Percentiles rank a stretch among this genome's conserved stretches.
phyloP scores from a whole-genome alignment of 805 yeast genomes.

The Teunomyces stri region DNA sequence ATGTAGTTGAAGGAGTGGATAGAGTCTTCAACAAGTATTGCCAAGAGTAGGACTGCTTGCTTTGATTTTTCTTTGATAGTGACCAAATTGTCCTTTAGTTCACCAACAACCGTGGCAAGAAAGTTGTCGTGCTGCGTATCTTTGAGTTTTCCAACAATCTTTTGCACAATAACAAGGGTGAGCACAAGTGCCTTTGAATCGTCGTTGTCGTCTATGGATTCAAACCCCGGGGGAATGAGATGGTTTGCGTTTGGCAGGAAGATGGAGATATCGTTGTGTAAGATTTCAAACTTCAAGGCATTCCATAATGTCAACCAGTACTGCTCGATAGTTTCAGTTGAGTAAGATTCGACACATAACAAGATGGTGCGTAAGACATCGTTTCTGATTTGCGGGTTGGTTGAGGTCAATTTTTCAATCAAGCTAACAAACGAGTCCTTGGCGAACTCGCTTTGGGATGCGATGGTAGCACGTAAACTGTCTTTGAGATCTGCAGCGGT shows the following conservation, averaged over 20 bases:
- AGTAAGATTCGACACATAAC: conserved; percentile 54
- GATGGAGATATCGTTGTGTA: conserved; percentile 60
- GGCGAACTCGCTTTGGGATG: conserved; percentile 62
- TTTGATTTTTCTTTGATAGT: conserved; percentile 53
- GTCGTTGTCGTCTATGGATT: conserved; percentile 30
- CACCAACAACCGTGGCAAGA: conserved; percentile 37
- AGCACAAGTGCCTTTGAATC: conserved; percentile 35
- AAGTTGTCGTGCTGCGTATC: conserved; percentile 33
- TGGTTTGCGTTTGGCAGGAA: conserved; percentile 24
- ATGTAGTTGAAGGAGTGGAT: conserved; percentile 46
- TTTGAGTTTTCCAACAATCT: conserved; percentile 40
- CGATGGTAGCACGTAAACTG: conserved; percentile 58
- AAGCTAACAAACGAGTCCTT: conserved; percentile 74
- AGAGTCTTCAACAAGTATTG: conserved; percentile 53
- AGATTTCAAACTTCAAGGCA: conserved; percentile 82
- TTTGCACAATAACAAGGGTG: conserved; percentile 35
- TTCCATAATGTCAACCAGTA: conserved; percentile 82
- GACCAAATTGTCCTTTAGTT: conserved; percentile 51
- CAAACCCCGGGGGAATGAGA: conserved; percentile 27
- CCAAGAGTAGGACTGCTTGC: conserved; percentile 60
- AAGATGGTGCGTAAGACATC: conserved; percentile 69
- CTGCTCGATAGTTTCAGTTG: conserved; percentile 45
- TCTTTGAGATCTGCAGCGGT: conserved; percentile 69
- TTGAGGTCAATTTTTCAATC: conserved; percentile 74
- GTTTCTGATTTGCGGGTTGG: conserved; percentile 67